These are phyloP conservation scores for Saccharomyces uvarum DNA, from an alignment of 1,139 yeast genomes.

Conservation along the genomic window DNA sequence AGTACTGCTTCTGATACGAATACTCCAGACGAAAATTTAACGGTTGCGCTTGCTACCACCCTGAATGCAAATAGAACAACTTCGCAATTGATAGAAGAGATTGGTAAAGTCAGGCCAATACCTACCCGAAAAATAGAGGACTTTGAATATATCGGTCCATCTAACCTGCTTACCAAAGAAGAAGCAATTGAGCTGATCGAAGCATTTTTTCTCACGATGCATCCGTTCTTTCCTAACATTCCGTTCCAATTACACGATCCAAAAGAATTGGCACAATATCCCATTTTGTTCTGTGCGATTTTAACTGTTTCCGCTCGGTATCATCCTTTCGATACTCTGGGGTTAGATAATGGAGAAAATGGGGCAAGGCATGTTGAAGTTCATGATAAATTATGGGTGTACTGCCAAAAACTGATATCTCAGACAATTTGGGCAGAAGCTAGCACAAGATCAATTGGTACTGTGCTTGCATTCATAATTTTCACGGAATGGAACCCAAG, in stretches of 20 bases:
- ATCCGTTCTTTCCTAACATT: constrained; percentile 83
- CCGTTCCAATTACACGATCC: constrained; percentile 68
- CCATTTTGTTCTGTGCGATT: constrained; percentile 71
- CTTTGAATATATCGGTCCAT: constrained; percentile 56
- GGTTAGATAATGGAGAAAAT: constrained; percentile 21
- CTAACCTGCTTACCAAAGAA: constrained; percentile 52
- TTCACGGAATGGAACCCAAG: constrained; percentile 94
- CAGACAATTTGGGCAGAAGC: constrained; percentile 95
- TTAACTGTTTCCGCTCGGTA: constrained; percentile 74
- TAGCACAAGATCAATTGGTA: constrained; percentile 77
- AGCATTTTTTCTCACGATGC: constrained; percentile 69
- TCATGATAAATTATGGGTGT: constrained; percentile 76
- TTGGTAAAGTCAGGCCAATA: constrained; percentile 44
- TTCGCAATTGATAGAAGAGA: constrained; percentile 44
- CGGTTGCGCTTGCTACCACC: constrained; percentile 20
- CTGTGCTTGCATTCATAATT: constrained; percentile 74
- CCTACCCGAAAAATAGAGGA: constrained; percentile 1
- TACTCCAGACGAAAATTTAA: constrained; percentile 9
- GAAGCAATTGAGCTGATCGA: constrained; percentile 62
- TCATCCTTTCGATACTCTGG: constrained; percentile 45
- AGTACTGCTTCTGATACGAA: not conserved
- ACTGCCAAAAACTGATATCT: constrained; percentile 73
- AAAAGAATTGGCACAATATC: constrained; percentile 63
- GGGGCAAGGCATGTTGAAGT: constrained; percentile 45
- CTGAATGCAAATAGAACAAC: constrained; percentile 18